Evolutionary conservation across 768 basidiomycete genomes (phyloP).

Genomic region (Boletus eberwhitei): DNA sequence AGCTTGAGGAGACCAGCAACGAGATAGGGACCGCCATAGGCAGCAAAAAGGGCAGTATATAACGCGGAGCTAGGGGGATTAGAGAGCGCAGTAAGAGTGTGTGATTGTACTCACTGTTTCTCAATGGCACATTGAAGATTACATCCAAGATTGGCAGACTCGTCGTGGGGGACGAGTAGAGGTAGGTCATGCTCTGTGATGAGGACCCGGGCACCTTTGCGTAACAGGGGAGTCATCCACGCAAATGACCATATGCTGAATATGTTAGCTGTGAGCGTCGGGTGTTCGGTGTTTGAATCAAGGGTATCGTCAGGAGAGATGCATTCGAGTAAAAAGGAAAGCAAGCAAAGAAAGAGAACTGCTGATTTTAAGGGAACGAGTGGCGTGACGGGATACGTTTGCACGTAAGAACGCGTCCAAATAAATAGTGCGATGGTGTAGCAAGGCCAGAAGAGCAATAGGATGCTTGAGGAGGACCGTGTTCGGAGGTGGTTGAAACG

Average conservation of each 20-base stretch:
- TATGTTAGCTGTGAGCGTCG: constrained; percentile 72
- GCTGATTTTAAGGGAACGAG: constrained; percentile 45
- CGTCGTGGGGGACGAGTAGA: constrained; percentile 61
- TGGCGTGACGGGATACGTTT: constrained; percentile 29
- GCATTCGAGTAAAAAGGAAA: constrained; percentile 65
- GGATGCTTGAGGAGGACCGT: constrained; percentile 62
- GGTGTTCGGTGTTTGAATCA: constrained; percentile 54
- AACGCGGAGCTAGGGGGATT: constrained; percentile 49
- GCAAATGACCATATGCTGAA: constrained; percentile 81
- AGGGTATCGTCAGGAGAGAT: constrained; percentile 57
- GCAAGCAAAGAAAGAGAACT: constrained; percentile 42
- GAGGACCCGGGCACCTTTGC: constrained; percentile 57
- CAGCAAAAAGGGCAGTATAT: constrained; percentile 67
- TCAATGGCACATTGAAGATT: constrained; percentile 60
- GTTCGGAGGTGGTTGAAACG: constrained; percentile 69
- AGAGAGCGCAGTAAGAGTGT: background rate
- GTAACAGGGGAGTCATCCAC: constrained; percentile 84
- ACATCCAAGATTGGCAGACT: constrained; percentile 63
- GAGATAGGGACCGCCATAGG: constrained; percentile 78
- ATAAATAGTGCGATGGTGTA: constrained; percentile 50
- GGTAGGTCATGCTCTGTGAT: constrained; percentile 89
- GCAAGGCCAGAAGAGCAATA: constrained; percentile 82
- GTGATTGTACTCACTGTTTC: constrained; percentile 49
- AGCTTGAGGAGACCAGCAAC: constrained; percentile 67
- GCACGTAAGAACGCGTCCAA: constrained; percentile 57